Conservation (phyloP, 148 eudicot genomes). For the Oxyria digyna region DNA sequence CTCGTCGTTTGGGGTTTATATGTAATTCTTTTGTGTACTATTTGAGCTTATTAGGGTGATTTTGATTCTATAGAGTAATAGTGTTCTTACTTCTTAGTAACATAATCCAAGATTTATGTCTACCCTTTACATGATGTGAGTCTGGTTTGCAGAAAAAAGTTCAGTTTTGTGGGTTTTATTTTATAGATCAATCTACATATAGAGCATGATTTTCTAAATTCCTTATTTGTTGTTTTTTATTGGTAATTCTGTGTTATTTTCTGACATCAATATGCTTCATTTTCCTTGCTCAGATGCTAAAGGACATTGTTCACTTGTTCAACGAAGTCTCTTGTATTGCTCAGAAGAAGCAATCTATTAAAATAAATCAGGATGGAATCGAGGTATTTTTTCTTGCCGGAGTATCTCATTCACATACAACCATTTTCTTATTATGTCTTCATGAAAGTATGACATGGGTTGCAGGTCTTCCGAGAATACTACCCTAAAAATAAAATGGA, state of each 20-base stretch:
- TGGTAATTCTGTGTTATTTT: neutral
- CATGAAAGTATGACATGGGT: neutral
- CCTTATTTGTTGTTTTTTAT: too few species aligned
- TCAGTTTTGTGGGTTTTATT: neutral
- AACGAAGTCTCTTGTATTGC: conserved; percentile 57
- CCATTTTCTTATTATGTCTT: neutral
- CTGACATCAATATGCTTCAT: neutral
- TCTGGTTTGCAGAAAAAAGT: neutral
- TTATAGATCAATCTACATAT: neutral
- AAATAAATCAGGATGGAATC: conserved; percentile 65
- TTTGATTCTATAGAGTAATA: neutral
- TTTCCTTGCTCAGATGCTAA: conserved; percentile 47
- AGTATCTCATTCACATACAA: neutral
- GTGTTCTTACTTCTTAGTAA: neutral
- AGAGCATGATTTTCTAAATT: neutral
- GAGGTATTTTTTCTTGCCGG: conserved; percentile 34
- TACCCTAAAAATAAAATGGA: conserved; percentile 56
- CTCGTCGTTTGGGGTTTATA: too few species aligned
- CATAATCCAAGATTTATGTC: neutral
- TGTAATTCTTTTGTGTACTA: too few species aligned
- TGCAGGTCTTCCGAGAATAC: conserved; percentile 87
- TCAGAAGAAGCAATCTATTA: conserved; percentile 64
- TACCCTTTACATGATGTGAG: neutral
- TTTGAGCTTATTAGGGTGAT: too few species aligned
- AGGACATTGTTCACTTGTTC: conserved; percentile 62